A percentile compares a stretch with the other conserved stretches of the same genome.
Evolutionary conservation across 164 flowering plant genomes (phyloP).

Genomic region (Warburgia ugandensis): DNA sequence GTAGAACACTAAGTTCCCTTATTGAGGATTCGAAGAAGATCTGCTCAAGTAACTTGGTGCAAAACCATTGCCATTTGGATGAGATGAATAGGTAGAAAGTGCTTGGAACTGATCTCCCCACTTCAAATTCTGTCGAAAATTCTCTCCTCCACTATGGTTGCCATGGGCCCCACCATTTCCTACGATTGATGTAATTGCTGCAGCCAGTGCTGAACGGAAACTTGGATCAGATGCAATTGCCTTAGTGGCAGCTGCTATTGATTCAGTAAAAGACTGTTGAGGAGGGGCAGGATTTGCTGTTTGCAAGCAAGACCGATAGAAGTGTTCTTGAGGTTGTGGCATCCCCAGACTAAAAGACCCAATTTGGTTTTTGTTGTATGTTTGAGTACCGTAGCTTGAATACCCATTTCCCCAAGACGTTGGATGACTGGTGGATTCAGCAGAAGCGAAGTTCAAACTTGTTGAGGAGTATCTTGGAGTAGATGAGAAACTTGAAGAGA

Average conservation of each 20-base stretch:
- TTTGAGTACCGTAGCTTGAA: constrained; percentile 27
- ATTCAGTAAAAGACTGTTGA: constrained; percentile 23
- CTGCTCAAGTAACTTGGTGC: constrained; percentile 37
- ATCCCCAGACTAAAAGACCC: constrained; percentile 24
- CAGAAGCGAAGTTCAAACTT: too few relatives aligned
- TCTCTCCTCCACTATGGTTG: constrained; percentile 3
- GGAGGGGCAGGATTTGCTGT: constrained; percentile 10
- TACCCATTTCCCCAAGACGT: constrained; percentile 34
- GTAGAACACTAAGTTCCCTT: constrained; percentile 30
- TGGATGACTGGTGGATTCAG: constrained; percentile 29
- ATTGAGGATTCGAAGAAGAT: constrained; percentile 28
- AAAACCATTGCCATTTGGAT: constrained; percentile 29
- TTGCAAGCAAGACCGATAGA: constrained; percentile 41
- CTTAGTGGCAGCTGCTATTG: constrained; percentile 74
- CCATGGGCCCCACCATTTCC: constrained; percentile 17
- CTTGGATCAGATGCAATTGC: constrained; percentile 79
- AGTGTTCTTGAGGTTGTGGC: constrained; percentile 26
- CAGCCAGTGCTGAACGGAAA: constrained; percentile 70
- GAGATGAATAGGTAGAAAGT: constrained; percentile 17
- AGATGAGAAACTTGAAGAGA: constrained; percentile 20
- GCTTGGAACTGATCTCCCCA: constrained; percentile 29
- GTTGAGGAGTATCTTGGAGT: too few relatives aligned
- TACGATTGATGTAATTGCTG: constrained; percentile 72
- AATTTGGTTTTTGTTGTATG: constrained; percentile 25
- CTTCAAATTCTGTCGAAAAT: constrained; percentile 27